phyloP scores from a whole-genome alignment of 2,329 filamentous ascomycete species.

The Didymella exigua region DNA sequence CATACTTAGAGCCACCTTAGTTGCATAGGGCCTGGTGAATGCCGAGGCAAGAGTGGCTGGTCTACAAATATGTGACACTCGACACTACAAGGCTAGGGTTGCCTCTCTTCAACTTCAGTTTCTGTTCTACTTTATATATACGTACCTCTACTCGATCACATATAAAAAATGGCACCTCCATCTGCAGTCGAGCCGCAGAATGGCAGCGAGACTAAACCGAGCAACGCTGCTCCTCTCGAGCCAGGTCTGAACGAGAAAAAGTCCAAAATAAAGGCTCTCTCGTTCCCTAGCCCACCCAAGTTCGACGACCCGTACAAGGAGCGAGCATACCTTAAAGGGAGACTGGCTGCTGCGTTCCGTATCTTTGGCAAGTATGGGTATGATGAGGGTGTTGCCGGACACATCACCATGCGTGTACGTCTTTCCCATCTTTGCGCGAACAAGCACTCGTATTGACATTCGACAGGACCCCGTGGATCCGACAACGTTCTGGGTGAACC shows the following conservation, averaged over 20 bases:
- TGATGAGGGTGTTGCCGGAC: constrained; percentile 61
- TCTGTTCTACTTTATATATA: not conserved
- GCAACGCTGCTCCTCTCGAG: constrained; percentile 39
- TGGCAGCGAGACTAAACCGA: constrained; percentile 32
- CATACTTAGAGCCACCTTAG: constrained; percentile 10
- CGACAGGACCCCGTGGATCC: constrained; percentile 61
- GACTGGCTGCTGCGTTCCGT: constrained; percentile 47
- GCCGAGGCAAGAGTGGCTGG: constrained; percentile 7
- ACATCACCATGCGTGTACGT: constrained; percentile 63
- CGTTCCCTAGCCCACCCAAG: constrained; percentile 41
- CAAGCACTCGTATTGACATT: constrained; percentile 1
- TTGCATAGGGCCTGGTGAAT: constrained; percentile 1
- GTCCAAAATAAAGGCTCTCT: constrained; percentile 31
- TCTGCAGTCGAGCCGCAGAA: constrained; percentile 39
- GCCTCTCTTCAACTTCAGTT: not conserved
- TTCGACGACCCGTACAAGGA: constrained; percentile 48
- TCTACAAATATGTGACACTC: not conserved
- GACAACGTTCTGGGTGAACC: constrained; percentile 69
- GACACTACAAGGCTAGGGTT: not conserved
- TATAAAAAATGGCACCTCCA: constrained; percentile 35
- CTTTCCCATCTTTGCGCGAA: not conserved
- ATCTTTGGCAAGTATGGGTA: constrained; percentile 50
- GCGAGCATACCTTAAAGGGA: constrained; percentile 46
- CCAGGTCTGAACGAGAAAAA: constrained; percentile 38
- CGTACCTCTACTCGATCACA: not conserved